Evolutionary conservation across 2,329 filamentous ascomycete genomes (phyloP).

Genomic region (Purpureocillium takamizusanense): DNA sequence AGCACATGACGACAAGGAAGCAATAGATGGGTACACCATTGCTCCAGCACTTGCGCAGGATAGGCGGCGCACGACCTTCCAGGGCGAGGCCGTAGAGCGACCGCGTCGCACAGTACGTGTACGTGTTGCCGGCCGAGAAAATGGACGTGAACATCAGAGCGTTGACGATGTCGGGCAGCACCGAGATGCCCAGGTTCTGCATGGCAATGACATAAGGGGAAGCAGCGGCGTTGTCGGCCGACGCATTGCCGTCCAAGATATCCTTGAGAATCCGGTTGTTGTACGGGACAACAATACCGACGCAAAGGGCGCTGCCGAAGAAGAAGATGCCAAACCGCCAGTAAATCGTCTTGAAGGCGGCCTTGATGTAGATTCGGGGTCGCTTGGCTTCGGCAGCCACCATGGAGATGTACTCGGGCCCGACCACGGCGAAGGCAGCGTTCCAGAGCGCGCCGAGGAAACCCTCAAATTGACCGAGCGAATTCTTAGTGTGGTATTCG

Average conservation of each 20-base stretch:
- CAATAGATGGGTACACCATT: constrained; percentile 54
- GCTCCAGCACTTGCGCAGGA: constrained; percentile 50
- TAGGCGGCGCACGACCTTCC: constrained; percentile 37
- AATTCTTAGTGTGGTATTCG: constrained; percentile 48
- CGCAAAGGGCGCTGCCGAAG: constrained; percentile 55
- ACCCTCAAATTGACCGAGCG: constrained; percentile 59
- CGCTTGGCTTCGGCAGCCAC: constrained; percentile 63
- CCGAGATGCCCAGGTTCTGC: constrained; percentile 40
- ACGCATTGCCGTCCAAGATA: constrained; percentile 35
- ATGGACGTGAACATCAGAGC: constrained; percentile 36
- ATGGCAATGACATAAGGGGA: constrained; percentile 58
- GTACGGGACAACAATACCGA: constrained; percentile 58
- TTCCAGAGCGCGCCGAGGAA: constrained; percentile 60
- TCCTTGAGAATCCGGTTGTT: constrained; percentile 45
- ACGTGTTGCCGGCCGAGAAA: constrained; percentile 40
- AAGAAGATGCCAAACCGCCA: constrained; percentile 65
- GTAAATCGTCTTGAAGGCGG: constrained; percentile 65
- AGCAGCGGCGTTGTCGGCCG: constrained; percentile 37
- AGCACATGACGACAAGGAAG: constrained; percentile 42
- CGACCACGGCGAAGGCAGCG: constrained; percentile 54
- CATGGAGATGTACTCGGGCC: constrained; percentile 59
- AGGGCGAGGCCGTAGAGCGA: constrained; percentile 41
- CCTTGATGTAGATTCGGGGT: constrained; percentile 54
- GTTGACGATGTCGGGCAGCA: constrained; percentile 49
- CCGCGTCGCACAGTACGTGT: constrained; percentile 41